Percentiles rank a stretch among this genome's conserved stretches.
Evolutionary conservation across 129 eudicot genomes (phyloP).

Genomic region (Saposhnikovia divaricata): DNA sequence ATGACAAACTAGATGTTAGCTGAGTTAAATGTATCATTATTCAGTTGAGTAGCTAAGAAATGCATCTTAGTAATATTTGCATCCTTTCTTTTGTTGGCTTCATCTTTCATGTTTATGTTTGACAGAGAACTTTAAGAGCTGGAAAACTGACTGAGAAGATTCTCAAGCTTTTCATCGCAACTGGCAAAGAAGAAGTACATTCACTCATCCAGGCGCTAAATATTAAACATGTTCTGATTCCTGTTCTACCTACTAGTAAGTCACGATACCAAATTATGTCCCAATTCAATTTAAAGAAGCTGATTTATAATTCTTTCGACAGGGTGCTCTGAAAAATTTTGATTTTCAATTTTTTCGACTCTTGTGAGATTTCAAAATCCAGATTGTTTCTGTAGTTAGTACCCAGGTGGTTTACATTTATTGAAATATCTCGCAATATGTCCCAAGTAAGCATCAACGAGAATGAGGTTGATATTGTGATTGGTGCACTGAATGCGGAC

Average conservation of each 20-base stretch:
- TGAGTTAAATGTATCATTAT: neutral
- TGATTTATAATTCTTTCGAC: constrained; percentile 17
- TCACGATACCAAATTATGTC: neutral
- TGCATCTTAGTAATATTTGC: neutral
- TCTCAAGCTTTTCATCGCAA: constrained; percentile 59
- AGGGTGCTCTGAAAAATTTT: constrained; percentile 88
- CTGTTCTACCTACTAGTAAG: constrained; percentile 95
- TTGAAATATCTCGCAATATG: constrained; percentile 36
- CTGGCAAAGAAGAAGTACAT: constrained; percentile 63
- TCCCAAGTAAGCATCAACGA: constrained; percentile 41
- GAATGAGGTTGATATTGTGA: constrained; percentile 88
- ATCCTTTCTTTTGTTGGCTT: neutral
- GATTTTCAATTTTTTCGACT: constrained; percentile 15
- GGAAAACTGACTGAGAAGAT: constrained; percentile 72
- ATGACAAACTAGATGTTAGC: neutral
- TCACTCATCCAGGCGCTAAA: constrained; percentile 54
- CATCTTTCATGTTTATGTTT: constrained; percentile 11
- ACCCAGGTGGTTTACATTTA: neutral
- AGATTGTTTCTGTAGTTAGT: neutral
- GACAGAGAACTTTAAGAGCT: constrained; percentile 71
- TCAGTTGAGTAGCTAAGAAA: neutral
- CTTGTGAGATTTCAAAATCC: constrained; percentile 3
- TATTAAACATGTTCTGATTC: constrained; percentile 54
- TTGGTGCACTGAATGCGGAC: constrained; percentile 75
- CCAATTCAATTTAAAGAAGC: neutral